Evolutionary conservation across 345 rosid genomes (phyloP).

Genomic region (Linum lewisii): DNA sequence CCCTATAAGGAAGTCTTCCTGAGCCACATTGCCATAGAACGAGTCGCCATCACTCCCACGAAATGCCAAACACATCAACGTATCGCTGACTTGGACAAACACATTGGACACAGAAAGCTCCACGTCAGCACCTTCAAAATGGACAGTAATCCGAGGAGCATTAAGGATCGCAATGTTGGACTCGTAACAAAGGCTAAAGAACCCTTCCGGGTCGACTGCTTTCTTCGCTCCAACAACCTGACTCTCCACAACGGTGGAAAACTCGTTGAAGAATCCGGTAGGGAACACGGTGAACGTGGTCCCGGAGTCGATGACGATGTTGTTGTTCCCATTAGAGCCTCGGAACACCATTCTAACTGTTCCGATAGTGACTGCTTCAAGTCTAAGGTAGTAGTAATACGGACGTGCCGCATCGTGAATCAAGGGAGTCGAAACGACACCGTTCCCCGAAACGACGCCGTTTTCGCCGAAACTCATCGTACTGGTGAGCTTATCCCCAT

Average conservation of each 20-base stretch:
- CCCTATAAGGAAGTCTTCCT: slow-evolving; percentile 30
- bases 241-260: too few species aligned
- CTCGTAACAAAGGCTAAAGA: too few species aligned
- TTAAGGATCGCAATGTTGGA: background rate
- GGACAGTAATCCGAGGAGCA: background rate
- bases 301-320: slow-evolving; percentile 64
- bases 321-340: slow-evolving; percentile 15
- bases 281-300: too few species aligned
- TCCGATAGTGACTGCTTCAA: slow-evolving; percentile 23
- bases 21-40: background rate
- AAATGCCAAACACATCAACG: background rate
- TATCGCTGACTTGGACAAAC: background rate
- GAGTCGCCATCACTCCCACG: background rate
- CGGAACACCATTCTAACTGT: slow-evolving; percentile 15
- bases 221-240: too few species aligned
- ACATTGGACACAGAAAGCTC: background rate
- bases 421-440: slow-evolving; percentile 38
- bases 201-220: too few species aligned
- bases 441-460: slow-evolving; percentile 28
- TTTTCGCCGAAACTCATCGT: slow-evolving; percentile 48
- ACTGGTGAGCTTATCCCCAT: too few species aligned
- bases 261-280: too few species aligned
- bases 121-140: background rate
- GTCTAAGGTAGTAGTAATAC: slow-evolving; percentile 21
- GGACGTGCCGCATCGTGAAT: slow-evolving; percentile 21